Evolutionary conservation across 257 asterid species (phyloP).

Genomic region (Solanum dulcamara): DNA sequence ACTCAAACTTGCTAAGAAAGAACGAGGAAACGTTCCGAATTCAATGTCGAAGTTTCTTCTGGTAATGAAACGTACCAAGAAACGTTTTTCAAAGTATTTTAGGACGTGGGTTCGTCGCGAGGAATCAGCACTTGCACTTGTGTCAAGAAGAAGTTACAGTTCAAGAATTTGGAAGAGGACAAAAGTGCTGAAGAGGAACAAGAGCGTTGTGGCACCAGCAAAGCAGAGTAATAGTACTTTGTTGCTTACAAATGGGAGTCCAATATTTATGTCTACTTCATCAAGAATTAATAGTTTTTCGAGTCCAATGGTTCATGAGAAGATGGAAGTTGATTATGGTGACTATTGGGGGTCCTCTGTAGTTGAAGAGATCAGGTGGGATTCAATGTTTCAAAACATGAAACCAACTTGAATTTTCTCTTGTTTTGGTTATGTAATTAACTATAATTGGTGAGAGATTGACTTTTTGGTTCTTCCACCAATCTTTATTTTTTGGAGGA

Average conservation of each 20-base stretch:
- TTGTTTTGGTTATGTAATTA: background rate
- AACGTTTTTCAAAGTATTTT: conserved; percentile 34
- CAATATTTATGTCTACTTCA: conserved; percentile 29
- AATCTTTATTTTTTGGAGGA: background rate
- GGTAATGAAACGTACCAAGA: conserved; percentile 51
- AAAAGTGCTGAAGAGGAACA: conserved; percentile 37
- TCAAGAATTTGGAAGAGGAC: conserved; percentile 35
- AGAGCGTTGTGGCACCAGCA: conserved; percentile 9
- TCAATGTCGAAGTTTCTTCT: conserved; percentile 35
- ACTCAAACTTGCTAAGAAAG: conserved; percentile 49
- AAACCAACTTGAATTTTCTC: conserved; percentile 45
- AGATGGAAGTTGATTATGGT: conserved; percentile 6
- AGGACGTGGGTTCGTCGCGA: conserved; percentile 29
- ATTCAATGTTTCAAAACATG: conserved; percentile 69
- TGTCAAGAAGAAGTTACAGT: conserved; percentile 29
- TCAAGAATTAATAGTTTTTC: conserved; percentile 44
- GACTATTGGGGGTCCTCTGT: conserved; percentile 39
- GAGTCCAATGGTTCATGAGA: conserved; percentile 19
- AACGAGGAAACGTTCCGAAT: conserved; percentile 1
- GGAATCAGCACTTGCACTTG: conserved; percentile 43
- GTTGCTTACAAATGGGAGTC: conserved; percentile 54
- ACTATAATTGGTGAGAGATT: conserved; percentile 30
- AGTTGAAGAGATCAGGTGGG: conserved; percentile 64
- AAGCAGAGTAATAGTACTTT: conserved; percentile 15
- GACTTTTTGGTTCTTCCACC: conserved; percentile 41